Conservation (phyloP, 2,329 filamentous ascomycete species). For the Clarireedia paspali region DNA sequence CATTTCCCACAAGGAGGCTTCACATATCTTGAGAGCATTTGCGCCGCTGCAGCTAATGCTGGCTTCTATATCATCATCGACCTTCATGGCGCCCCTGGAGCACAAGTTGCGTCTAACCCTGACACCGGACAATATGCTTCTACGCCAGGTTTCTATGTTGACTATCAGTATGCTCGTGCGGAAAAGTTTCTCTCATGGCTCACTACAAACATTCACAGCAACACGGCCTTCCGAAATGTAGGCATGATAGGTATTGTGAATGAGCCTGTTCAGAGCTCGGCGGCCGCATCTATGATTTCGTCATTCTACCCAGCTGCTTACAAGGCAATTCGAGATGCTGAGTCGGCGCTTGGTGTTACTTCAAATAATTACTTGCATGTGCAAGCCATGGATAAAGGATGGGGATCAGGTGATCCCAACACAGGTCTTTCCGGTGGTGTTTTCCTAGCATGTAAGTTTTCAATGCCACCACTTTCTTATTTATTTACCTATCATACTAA, state of each 20-base stretch:
- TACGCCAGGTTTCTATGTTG: slow-evolving; percentile 45
- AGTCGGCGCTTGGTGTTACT: slow-evolving; percentile 36
- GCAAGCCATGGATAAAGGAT: slow-evolving; percentile 44
- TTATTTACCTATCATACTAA: neutral
- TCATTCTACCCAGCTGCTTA: slow-evolving; percentile 43
- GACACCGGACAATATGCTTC: slow-evolving; percentile 30
- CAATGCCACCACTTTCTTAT: neutral
- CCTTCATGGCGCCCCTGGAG: slow-evolving; percentile 40
- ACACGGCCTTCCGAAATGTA: slow-evolving; percentile 42
- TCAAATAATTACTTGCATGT: slow-evolving; percentile 43
- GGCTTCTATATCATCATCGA: slow-evolving; percentile 44
- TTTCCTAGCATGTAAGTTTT: slow-evolving; percentile 35
- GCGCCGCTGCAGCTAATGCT: slow-evolving; percentile 35
- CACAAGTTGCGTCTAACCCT: slow-evolving; percentile 35
- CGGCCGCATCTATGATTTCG: slow-evolving; percentile 31
- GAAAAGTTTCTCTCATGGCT: slow-evolving; percentile 49
- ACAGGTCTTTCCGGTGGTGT: slow-evolving; percentile 36
- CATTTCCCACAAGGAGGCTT: slow-evolving; percentile 40
- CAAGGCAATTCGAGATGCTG: slow-evolving; percentile 41
- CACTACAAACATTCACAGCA: slow-evolving; percentile 41
- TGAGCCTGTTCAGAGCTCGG: slow-evolving; percentile 37
- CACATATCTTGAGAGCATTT: slow-evolving; percentile 36
- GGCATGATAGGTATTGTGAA: slow-evolving; percentile 53
- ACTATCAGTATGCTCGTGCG: slow-evolving; percentile 47
- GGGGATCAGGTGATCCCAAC: slow-evolving; percentile 48